phyloP scores from a whole-genome alignment of 2,329 filamentous ascomycete species.

The Claviceps spartinae region DNA sequence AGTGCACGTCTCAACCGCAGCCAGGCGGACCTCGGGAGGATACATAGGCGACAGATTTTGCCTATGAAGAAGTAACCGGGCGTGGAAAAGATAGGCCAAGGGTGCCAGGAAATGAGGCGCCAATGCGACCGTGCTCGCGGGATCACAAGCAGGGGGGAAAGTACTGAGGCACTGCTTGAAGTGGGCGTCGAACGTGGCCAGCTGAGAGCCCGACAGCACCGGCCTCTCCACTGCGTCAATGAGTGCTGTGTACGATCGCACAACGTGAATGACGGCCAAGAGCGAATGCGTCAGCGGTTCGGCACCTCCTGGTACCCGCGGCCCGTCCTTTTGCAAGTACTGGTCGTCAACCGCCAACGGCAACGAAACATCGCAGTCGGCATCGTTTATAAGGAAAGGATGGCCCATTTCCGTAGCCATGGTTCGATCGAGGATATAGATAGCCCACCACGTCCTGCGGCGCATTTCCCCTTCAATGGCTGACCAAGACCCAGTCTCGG shows the following conservation, averaged over 20 bases:
- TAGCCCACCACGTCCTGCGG: slow-evolving; percentile 81
- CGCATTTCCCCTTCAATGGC: slow-evolving; percentile 75
- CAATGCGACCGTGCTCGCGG: slow-evolving; percentile 50
- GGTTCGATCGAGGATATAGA: slow-evolving; percentile 78
- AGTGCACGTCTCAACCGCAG: slow-evolving; percentile 67
- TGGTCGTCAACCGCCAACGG: slow-evolving; percentile 74
- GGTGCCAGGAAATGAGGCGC: slow-evolving; percentile 64
- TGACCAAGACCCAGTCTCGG: slow-evolving; percentile 59
- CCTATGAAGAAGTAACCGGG: slow-evolving; percentile 73
- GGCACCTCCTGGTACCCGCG: slow-evolving; percentile 35
- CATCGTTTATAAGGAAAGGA: slow-evolving; percentile 71
- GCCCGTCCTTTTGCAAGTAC: slow-evolving; percentile 48
- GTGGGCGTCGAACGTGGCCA: slow-evolving; percentile 70
- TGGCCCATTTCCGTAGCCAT: slow-evolving; percentile 69
- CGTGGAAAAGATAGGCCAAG: slow-evolving; percentile 65
- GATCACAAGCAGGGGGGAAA: slow-evolving; percentile 64
- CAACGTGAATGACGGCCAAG: slow-evolving; percentile 67
- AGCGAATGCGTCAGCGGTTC: slow-evolving; percentile 55
- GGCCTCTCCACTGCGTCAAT: slow-evolving; percentile 56
- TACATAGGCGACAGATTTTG: slow-evolving; percentile 73
- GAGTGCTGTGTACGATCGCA: slow-evolving; percentile 63
- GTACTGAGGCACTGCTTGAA: slow-evolving; percentile 61
- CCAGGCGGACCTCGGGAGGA: slow-evolving; percentile 47
- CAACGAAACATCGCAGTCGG: slow-evolving; percentile 73
- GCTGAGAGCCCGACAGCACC: slow-evolving; percentile 49